A percentile compares a stretch with the other conserved stretches of the same genome.
phyloP scores from a whole-genome alignment of 2,329 filamentous ascomycete genomes.

The Zymoseptoria pseudotritici region DNA sequence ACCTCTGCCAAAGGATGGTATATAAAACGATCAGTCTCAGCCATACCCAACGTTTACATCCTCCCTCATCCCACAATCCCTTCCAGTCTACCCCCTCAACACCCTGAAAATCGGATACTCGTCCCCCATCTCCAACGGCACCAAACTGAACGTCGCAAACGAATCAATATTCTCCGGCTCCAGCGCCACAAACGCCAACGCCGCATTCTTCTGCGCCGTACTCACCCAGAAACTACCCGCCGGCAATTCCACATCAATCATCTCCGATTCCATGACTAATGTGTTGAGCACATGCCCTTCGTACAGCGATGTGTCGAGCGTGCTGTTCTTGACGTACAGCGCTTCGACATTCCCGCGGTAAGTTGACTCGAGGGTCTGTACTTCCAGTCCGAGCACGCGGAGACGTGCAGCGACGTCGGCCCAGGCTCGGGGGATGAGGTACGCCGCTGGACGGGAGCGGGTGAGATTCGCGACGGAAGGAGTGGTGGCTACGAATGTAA shows the following conservation, averaged over 20 bases:
- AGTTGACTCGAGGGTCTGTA: conserved; percentile 16
- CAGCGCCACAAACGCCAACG: conserved; percentile 20
- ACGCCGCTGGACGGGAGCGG: conserved; percentile 17
- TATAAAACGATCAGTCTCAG: too few species aligned
- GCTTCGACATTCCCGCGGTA: conserved; percentile 19
- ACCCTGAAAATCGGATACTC: conserved; percentile 19
- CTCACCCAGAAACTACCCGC: conserved; percentile 19
- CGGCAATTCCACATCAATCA: conserved; percentile 15
- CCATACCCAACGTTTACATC: too few species aligned
- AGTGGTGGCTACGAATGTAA: conserved; percentile 14
- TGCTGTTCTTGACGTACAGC: conserved; percentile 15
- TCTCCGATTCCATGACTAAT: conserved; percentile 11
- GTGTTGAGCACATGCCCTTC: conserved; percentile 21
- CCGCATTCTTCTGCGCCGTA: conserved; percentile 23
- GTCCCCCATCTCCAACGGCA: conserved; percentile 16
- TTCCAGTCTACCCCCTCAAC: not conserved
- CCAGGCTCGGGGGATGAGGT: conserved; percentile 23
- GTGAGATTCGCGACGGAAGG: conserved; percentile 15
- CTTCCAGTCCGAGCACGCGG: conserved; percentile 18
- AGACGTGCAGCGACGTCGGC: conserved; percentile 17
- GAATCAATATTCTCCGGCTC: conserved; percentile 24
- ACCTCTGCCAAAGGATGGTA: too few species aligned
- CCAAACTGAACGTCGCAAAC: conserved; percentile 18
- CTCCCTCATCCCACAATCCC: not conserved
- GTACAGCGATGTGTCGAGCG: conserved; percentile 14